These are phyloP conservation scores for Viola pubescens DNA, from an alignment of 441 rosid genomes.

Conservation along the genomic window DNA sequence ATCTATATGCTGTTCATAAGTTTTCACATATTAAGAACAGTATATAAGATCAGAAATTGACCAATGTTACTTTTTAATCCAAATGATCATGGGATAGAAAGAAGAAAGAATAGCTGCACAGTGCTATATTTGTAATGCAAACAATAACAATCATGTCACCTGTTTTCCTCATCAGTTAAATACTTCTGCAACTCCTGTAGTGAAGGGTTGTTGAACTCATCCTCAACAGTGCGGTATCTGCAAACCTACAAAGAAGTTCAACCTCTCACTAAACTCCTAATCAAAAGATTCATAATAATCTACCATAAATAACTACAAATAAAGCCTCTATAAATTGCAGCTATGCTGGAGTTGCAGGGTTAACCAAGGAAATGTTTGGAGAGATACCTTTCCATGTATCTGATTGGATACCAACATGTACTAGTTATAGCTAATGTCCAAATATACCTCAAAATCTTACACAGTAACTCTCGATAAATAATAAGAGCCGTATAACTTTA, in stretches of 20 bases:
- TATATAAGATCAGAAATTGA: neutral
- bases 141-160: constrained; percentile 32
- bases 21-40: neutral
- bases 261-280: constrained; percentile 1
- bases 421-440: no score
- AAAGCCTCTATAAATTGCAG: constrained; percentile 2
- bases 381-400: neutral
- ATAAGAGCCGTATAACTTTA: neutral
- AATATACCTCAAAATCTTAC: no score
- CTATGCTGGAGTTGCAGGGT: neutral
- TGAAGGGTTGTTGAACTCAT: constrained; percentile 68
- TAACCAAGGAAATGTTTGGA: neutral
- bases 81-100: neutral
- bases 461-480: neutral
- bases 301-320: neutral
- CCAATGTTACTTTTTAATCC: neutral
- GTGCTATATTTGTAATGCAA: neutral
- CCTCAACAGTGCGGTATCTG: constrained; percentile 63
- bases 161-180: constrained; percentile 70
- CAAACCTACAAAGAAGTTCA: constrained; percentile 53
- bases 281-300: constrained; percentile 1
- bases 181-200: constrained; percentile 61
- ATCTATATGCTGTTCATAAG: neutral
- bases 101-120: neutral
- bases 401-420: neutral